Base-by-base conservation (phyloP, 163 green algal species). In the Botryococcus braunii region DNA sequence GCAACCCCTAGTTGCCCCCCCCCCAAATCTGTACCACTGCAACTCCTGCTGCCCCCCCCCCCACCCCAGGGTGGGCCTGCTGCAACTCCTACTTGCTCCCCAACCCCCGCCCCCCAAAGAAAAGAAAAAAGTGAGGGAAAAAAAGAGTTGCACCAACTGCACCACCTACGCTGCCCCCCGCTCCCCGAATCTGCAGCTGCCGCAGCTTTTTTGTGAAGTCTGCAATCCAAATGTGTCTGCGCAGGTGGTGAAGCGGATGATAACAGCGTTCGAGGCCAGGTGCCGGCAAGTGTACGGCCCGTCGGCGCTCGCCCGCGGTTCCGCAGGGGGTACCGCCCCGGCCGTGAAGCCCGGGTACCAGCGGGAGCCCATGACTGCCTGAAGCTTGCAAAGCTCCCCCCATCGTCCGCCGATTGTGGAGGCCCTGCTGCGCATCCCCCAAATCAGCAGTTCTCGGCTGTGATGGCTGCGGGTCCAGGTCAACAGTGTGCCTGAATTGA, bases 201-300 rank as follows among this genome's bases (percentile, higher is more conserved):
- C 35, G 5, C 60, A 55, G 4, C 13, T 37, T 7, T n/a, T 56
- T 52, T 66, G 8, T 66, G 6, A 38, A 8, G 11, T 41, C 17
- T 41, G 40, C 7, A 41, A 61, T 34, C 59, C 43, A 8, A 60
- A 40, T 65, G 36, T 52, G 36, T 66, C 2, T 23, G 13, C 69
- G 40, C 78, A 94, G 80, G 91, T 97, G 29, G 91, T 95, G 5
- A 71, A 85, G 69, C 80, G 81, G 29, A 93, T 96, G 84, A 88
- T 94, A 55, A 62, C 62, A 2, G 90, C 91, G 2, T 97, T 97
- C 80, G 91, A 97, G 72, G 74, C 77, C 41, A 78, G 90, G 1
- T 97, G 91, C 67, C 49, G 67, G 4, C 37, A 71, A 31, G 43
- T 95, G 39, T 96, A 97, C 70, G 91, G 91, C 25, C 21, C 59